Conservation (phyloP, 805 yeast species). For the Yarrowia sp. region DNA sequence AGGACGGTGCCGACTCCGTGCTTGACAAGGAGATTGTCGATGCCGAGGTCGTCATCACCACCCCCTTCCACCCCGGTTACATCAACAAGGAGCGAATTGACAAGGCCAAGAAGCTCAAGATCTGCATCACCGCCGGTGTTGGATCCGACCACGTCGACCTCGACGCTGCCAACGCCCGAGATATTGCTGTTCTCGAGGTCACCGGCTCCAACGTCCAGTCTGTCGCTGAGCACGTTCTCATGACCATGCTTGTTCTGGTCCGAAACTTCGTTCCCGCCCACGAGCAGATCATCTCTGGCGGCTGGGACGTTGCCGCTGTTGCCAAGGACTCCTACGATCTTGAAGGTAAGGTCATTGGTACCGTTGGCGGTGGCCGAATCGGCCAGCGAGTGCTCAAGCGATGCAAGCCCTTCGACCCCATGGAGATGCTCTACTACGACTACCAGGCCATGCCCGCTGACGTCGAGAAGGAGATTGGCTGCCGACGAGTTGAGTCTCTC, state of each 20-base stretch:
- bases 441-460: slow-evolving; percentile 8
- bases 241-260: slow-evolving; percentile 22
- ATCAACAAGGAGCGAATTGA: slow-evolving; percentile 9
- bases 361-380: slow-evolving; percentile 18
- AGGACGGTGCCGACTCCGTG: slow-evolving; percentile 8
- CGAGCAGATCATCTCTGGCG: slow-evolving; percentile 21
- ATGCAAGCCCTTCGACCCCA: slow-evolving; percentile 9
- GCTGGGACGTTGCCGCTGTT: slow-evolving; percentile 21
- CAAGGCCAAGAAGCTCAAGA: slow-evolving; percentile 25
- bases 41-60: slow-evolving; percentile 11
- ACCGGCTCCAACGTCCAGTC: slow-evolving; percentile 24
- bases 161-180: slow-evolving; percentile 13
- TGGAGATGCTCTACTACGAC: slow-evolving; percentile 26
- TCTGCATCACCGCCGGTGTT: slow-evolving; percentile 18
- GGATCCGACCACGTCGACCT: slow-evolving; percentile 20
- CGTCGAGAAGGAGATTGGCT: slow-evolving; percentile 8
- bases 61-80: slow-evolving; percentile 20
- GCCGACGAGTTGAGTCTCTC: slow-evolving; percentile 14
- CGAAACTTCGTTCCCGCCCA: slow-evolving; percentile 14
- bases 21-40: slow-evolving; percentile 16
- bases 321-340: slow-evolving; percentile 21
- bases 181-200: slow-evolving; percentile 14
- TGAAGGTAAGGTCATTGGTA: slow-evolving; percentile 19
- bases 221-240: slow-evolving; percentile 14
- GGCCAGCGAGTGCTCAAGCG: slow-evolving; percentile 21